Evolutionary conservation across 176 grass and related monocot genomes (phyloP), one percentile per base, ranked within the genome.

Genomic region (Zea mays): DNA sequence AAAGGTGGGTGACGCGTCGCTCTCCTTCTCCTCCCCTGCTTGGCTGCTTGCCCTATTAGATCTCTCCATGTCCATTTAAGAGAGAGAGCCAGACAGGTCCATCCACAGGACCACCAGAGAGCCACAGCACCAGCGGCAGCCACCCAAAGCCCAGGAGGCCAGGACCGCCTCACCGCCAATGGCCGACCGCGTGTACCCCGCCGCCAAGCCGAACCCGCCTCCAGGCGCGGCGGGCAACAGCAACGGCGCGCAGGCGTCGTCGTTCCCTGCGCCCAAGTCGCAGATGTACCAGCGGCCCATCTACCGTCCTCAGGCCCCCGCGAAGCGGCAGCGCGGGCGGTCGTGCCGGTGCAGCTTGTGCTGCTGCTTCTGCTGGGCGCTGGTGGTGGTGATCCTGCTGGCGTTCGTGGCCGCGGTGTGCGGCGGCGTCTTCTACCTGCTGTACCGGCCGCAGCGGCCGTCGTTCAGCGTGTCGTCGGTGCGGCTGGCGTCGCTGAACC

Each of bases 361-460:
- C 80, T 89, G 86, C 61, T 74, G 80, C 87, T 92, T 86, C 74
- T 86, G 88, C 81, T 95, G 96, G 96, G 15, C 85, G 8, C n/a
- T 90, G 12, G 65, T 95, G 4, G 52, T 37, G 2, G 4, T 99
- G 36, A 1, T 99, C 78, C 72, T 85, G 38, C 79, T 99, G 21
- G 81, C 91, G 14, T 10, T 99, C 39, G 33, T 87, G 8, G 88
- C 83, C 5, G 92, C 92, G 7, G 87, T 90, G 0, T 81, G 83
- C 0, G 87, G 85, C 0, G 96, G 89, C 15, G 81, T 75, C 20
- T 89, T 99, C 89, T 99, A 99, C 74, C 61, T 99, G 1, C 75
- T 99, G 8, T 99, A 99, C 83, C 92, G 74, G 57, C 96, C 96
- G 41, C 96, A 88, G 10, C 96, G 89, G 19, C 96, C 96, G 2